Evolutionary conservation across 192 early-diverging fungal species (phyloP).

Genomic region (Dissophora globulifera): DNA sequence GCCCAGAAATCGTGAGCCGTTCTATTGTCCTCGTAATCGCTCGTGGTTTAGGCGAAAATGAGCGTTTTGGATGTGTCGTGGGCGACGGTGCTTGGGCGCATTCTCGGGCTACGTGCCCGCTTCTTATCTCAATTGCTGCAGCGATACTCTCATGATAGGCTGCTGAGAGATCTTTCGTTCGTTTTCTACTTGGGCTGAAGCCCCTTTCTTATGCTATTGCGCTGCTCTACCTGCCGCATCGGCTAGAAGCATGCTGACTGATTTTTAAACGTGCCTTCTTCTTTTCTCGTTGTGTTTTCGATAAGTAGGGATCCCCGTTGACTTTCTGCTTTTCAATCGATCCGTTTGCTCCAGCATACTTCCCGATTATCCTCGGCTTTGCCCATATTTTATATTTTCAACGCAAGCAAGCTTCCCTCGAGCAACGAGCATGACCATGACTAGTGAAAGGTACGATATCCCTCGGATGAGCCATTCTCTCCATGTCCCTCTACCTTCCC

Average conservation of each 20-base stretch:
- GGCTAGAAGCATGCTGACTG: background rate
- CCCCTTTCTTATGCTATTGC: background rate
- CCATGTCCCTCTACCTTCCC: no score
- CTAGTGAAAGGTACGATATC: slow-evolving; percentile 21
- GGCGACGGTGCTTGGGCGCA: no score
- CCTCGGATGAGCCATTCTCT: background rate
- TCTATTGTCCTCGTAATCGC: no score
- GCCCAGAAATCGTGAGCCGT: no score
- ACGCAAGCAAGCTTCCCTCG: background rate
- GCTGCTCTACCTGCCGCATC: no score
- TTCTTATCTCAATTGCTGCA: no score
- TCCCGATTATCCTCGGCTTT: no score
- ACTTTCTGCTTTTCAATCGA: background rate
- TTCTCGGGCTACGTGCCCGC: no score
- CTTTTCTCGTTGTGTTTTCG: background rate
- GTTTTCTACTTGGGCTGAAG: background rate
- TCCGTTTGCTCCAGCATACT: background rate
- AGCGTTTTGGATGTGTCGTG: no score
- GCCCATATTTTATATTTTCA: no score
- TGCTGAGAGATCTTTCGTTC: background rate
- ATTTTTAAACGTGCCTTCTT: slow-evolving; percentile 4
- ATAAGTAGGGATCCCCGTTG: background rate
- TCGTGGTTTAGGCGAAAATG: no score
- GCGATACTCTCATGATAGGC: no score
- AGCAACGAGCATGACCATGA: slow-evolving; percentile 26